Base-by-base conservation (phyloP, 2,329 filamentous ascomycete species). In the Grosmannia clavigera region DNA sequence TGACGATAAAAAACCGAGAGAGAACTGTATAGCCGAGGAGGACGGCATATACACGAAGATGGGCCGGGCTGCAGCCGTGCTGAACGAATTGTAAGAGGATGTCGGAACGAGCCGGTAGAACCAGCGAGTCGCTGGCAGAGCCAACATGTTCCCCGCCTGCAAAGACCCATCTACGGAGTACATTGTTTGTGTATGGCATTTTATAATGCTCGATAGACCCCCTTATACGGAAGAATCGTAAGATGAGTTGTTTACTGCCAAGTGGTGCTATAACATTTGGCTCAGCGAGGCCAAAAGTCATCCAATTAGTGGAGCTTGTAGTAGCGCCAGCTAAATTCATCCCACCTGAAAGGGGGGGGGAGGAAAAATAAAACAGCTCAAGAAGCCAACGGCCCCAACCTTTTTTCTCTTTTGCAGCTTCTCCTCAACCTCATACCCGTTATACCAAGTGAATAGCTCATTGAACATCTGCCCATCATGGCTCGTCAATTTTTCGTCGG, bases 401-500 rank as follows among this genome's bases (percentile, higher is more conserved):
- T 29, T 43, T 43, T 19, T 29, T 29, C 10, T 5, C 7, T 57
- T 38, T 29, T 38, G n/a, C 31, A 33, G 38, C 38, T 46, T 33
- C 40, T 43, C 14, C 6, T 31, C 54, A 27, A 12, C 27, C 19
- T 48, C 40, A 50, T 35, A 50, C 9, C 14, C 6, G 5, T 16
- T 27, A 29, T 27, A 12, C n/a, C 14, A 7, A 12, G 10, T 11
- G 10, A n/a, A 48, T 3, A 50, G 25, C 27, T 25, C n/a, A 35
- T n/a, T n/a, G 11, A 33, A 50, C 29, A 58, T 40, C 68, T 68
- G 69, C 69, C 77, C 82, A 90, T 71, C 70, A 96, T 95, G 91
- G 82, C 86, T 83, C 91, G 91, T 81, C 88, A 91, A 81, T 96
- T 95, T 82, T 95, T 96, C 76, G 89, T 96, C 75, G 92, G 92